Evolutionary conservation across 495 filamentous ascomycete species (phyloP), one percentile per base, ranked within the genome.

Genomic region (Penicillium paradoxum): DNA sequence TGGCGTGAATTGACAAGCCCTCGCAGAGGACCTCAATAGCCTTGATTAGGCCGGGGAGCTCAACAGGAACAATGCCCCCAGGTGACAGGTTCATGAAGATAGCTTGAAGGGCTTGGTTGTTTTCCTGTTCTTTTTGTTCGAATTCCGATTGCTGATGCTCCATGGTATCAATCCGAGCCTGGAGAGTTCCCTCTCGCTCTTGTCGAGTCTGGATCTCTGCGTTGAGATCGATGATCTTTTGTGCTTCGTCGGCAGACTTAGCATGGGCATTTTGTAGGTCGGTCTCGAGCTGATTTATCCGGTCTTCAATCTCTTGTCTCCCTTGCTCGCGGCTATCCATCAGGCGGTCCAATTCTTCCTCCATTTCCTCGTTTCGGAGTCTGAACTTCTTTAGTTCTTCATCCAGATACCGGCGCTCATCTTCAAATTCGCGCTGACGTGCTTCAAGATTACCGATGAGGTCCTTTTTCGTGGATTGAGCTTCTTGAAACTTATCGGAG

Each of bases 401-500:
- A 58, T 96, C 87, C 15, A 97, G 75, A 9, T 80, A 84, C 59
- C 83, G 87, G 21, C 92, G 83, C 66, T 97, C 91, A 47, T 83
- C 83, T 38, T 86, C 77, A 60, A 96, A 96, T 62, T 97, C 92
- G 25, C 83, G 83, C 63, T 95, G 89, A 29, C 90, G 81, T 29
- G 91, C 88, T 60, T 97, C 90, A 65, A 99, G 85, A 61, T 99
- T 99, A 36, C 88, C 87, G 65, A 99, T 82, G 1, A 99, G 80
- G 61, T 99, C 93, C 62, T 88, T 83, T 68, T 99, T 99, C 0
- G 88, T 99, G 3, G 88, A 91, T 54, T 89, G 85, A 11, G 79
- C 88, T 64, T 96, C 90, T 55, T 92, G 85, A 38, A 90, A 80
- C 53, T 84, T 85, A 40, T 81, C 77, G 6, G 74, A 77, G 55